Evolutionary conservation across 208 protist genomes (phyloP).

Genomic region (Trypanosoma avium): DNA sequence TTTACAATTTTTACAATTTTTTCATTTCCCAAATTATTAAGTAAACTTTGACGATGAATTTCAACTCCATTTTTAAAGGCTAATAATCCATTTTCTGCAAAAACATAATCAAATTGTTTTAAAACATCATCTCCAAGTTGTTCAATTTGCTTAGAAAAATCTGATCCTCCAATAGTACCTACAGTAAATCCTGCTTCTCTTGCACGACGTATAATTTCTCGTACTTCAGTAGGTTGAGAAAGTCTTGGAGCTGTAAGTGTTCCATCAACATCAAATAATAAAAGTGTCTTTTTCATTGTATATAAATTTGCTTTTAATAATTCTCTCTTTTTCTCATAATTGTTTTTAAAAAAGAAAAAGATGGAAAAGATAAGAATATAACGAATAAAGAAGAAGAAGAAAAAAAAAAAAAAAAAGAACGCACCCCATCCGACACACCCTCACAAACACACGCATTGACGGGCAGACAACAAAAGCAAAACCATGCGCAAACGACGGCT

Average conservation of each 20-base stretch:
- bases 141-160: constrained; percentile 97
- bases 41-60: constrained; percentile 90
- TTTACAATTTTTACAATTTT: constrained; percentile 95
- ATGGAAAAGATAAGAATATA: constrained; percentile 7
- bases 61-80: constrained; percentile 90
- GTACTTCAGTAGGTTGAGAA: constrained; percentile 88
- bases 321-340: too few species aligned
- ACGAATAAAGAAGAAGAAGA: too few species aligned
- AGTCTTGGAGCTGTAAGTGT: constrained; percentile 89
- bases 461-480: too few species aligned
- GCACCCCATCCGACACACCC: too few species aligned
- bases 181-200: constrained; percentile 86
- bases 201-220: constrained; percentile 77
- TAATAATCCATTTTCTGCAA: constrained; percentile 98
- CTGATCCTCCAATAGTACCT: constrained; percentile 98
- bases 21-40: constrained; percentile 94
- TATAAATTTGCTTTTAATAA: neutral
- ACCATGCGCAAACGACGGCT: too few species aligned
- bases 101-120: constrained; percentile 97
- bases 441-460: too few species aligned
- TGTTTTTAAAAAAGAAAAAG: constrained; percentile 9
- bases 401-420: too few species aligned
- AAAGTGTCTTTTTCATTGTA: constrained; percentile 48
- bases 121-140: constrained; percentile 94
- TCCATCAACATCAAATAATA: constrained; percentile 97